Percentiles rank a stretch among this genome's conserved stretches.
Conservation (phyloP, 108 stramenopile species). For the Discostella pseudostelligera region DNA sequence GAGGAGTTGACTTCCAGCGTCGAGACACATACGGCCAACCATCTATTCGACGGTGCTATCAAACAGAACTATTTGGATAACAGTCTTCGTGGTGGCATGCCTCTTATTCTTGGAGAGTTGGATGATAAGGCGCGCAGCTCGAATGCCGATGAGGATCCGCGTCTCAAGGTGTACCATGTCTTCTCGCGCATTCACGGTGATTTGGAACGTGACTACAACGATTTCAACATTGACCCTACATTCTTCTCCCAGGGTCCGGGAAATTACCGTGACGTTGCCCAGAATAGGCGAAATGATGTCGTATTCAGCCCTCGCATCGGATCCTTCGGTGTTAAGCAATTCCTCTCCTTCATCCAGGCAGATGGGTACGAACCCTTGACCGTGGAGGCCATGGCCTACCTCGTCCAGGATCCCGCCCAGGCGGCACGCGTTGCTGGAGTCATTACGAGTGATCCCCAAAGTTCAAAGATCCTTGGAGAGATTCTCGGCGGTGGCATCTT, state of each 20-base stretch:
- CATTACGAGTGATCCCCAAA: constrained; percentile 61
- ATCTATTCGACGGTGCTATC: constrained; percentile 88
- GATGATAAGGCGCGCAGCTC: constrained; percentile 64
- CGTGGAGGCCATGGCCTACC: constrained; percentile 85
- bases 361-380: constrained; percentile 97
- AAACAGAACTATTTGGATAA: constrained; percentile 95
- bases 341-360: constrained; percentile 92
- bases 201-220: constrained; percentile 97
- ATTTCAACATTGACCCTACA: constrained; percentile 86
- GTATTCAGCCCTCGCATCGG: constrained; percentile 86
- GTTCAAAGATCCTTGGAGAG: constrained; percentile 55
- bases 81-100: constrained; percentile 93
- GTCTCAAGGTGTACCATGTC: constrained; percentile 88
- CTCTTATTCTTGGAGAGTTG: constrained; percentile 84
- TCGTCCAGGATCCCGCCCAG: constrained; percentile 54
- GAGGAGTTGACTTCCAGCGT: constrained; percentile 83
- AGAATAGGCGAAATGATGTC: constrained; percentile 94
- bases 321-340: constrained; percentile 83
- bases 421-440: constrained; percentile 59
- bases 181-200: constrained; percentile 97
- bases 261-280: constrained; percentile 96
- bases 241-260: constrained; percentile 95
- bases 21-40: constrained; percentile 83
- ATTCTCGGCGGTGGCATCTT: constrained; percentile 81
- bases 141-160: constrained; percentile 73